Evolutionary conservation across 495 filamentous ascomycete genomes (phyloP), one percentile per base, ranked within the genome.

Genomic region (Cairneyella variabilis): DNA sequence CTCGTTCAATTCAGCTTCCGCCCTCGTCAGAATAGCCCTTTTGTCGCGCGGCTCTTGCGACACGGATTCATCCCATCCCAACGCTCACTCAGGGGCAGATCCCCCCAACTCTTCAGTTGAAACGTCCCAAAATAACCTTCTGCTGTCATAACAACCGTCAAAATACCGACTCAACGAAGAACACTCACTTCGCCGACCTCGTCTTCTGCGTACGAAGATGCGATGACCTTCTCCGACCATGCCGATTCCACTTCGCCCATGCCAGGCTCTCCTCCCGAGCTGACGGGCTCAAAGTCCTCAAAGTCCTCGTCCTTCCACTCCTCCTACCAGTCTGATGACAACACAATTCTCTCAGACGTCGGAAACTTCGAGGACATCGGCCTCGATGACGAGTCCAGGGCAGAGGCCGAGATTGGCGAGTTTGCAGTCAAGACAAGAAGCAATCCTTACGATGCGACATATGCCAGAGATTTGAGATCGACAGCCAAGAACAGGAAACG

Each of bases 301-400:
- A 93, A 95, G 28, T 93, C 89, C 14, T 93, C 91, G n/a, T 64
- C 61, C 22, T 84, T 91, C 54, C 84, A 83, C 58, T 95, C 88
- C 14, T 88, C 86, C 12, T 82, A 86, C 23, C 80, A 82, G 40
- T 85, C 85, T 37, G 86, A 84, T 58, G 77, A 83, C 25, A 80
- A 83, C 51, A 53, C 30, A 21, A 58, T 59, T 21, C 43, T 58
- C 20, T 77, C 82, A 27, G 86, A 92, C 63, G 78, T 83, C 36
- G 78, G 77, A 45, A 84, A 97, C 62, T 97, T 97, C 61, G 93
- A 98, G 66, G 93, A 97, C 45, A 95, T 97, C 58, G 88, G 86
- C 9, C 79, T 98, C 7, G 80, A 87, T 41, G 90, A 96, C 62
- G 81, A 89, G 48, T 62, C 64, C 45, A 56, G 55, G 12, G 51